Evolutionary conservation across 2,329 filamentous ascomycete species (phyloP).

Genomic region (Sporothrix curviconia): DNA sequence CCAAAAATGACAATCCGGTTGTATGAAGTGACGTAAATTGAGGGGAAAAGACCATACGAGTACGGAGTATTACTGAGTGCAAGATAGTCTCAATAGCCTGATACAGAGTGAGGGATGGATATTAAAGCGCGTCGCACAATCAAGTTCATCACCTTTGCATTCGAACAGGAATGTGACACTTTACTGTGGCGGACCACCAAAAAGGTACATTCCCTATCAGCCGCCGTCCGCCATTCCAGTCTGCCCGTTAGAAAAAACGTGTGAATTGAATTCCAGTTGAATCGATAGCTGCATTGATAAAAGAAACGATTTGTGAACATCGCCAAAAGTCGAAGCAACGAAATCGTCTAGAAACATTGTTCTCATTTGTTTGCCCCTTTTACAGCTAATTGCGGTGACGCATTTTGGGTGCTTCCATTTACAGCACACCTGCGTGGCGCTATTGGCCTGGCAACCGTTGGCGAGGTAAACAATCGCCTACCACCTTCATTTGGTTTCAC

Average conservation of each 20-base stretch:
- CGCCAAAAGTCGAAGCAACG: not conserved
- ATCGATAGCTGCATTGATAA: no score
- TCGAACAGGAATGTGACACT: no score
- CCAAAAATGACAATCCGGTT: no score
- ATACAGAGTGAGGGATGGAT: no score
- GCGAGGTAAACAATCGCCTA: slow-evolving; percentile 16
- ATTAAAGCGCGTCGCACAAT: no score
- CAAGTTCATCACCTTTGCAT: no score
- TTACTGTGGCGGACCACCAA: not conserved
- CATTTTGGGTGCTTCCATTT: not conserved
- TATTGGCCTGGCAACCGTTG: slow-evolving; percentile 18
- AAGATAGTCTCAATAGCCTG: no score
- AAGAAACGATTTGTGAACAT: not conserved
- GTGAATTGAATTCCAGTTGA: slow-evolving; percentile 5
- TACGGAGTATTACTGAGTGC: no score
- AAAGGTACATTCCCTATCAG: not conserved
- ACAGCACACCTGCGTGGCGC: not conserved
- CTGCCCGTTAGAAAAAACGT: slow-evolving; percentile 6
- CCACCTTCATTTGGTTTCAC: not conserved
- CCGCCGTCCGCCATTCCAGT: slow-evolving; percentile 12
- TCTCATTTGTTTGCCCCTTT: not conserved
- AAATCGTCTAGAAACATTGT: not conserved
- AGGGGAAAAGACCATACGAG: no score
- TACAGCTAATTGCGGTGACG: not conserved
- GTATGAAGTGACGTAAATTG: no score